phyloP scores from a whole-genome alignment of 495 filamentous ascomycete genomes.

The Aspergillus haitiensis region DNA sequence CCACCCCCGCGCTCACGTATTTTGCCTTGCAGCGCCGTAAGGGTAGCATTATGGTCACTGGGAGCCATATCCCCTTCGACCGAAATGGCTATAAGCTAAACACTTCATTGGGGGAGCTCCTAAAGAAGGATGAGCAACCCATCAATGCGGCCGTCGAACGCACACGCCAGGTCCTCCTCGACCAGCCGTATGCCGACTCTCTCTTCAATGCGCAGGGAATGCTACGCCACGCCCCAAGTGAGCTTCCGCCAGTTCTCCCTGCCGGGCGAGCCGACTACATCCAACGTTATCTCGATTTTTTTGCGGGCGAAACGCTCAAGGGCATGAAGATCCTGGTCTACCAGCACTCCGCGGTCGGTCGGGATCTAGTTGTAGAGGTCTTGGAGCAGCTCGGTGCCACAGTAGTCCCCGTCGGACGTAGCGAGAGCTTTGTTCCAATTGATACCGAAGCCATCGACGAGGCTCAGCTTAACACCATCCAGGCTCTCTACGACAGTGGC shows the following conservation, averaged over 20 bases:
- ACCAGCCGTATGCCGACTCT: conserved; percentile 26
- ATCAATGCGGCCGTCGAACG: conserved; percentile 27
- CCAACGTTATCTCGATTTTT: conserved; percentile 31
- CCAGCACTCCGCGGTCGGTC: conserved; percentile 34
- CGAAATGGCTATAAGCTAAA: conserved; percentile 37
- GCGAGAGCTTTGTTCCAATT: conserved; percentile 32
- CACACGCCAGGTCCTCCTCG: conserved; percentile 21
- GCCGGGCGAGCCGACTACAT: conserved; percentile 26
- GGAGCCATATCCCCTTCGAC: conserved; percentile 36
- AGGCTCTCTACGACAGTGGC: conserved; percentile 16
- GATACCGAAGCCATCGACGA: conserved; percentile 35
- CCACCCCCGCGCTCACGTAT: conserved; percentile 29
- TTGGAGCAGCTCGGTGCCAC: conserved; percentile 26
- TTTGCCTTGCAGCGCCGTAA: conserved; percentile 28
- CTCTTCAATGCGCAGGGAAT: conserved; percentile 31
- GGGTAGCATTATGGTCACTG: conserved; percentile 36
- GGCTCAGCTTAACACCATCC: conserved; percentile 27
- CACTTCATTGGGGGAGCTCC: conserved; percentile 29
- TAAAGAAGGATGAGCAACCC: conserved; percentile 33
- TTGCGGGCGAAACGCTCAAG: conserved; percentile 26
- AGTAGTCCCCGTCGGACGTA: conserved; percentile 27
- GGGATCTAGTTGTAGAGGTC: conserved; percentile 26
- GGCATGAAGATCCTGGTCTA: conserved; percentile 30
- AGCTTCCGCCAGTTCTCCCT: conserved; percentile 10
- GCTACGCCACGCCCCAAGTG: conserved; percentile 15